Percentiles rank a stretch among this genome's conserved stretches.
Conservation (phyloP, 2,329 filamentous ascomycete species). For the Venturia asperata region DNA sequence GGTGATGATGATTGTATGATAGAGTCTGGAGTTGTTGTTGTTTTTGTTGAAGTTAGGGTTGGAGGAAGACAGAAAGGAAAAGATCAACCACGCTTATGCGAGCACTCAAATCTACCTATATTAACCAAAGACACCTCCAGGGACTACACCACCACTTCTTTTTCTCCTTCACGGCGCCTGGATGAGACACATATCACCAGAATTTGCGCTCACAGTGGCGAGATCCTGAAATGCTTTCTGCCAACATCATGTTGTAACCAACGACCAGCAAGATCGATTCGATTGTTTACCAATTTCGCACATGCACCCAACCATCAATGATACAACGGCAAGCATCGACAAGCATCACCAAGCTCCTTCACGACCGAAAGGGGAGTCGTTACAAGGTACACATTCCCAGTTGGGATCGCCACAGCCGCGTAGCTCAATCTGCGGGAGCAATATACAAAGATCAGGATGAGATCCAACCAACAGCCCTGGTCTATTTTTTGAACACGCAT, state of each 20-base stretch:
- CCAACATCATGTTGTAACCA: not conserved
- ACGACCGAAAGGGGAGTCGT: not conserved
- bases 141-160: not conserved
- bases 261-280: not conserved
- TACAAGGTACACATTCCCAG: not conserved
- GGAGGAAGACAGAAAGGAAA: not conserved
- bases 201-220: not conserved
- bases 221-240: not conserved
- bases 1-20: not conserved
- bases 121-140: no score
- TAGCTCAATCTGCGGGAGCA: not conserved
- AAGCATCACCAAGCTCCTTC: not conserved
- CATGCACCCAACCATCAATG: not conserved
- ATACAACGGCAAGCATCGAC: not conserved
- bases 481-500: not conserved
- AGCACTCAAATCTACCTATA: no score
- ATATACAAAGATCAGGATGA: not conserved
- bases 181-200: not conserved
- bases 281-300: not conserved
- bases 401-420: not conserved
- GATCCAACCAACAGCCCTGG: conserved; percentile 1
- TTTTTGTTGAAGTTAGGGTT: not conserved
- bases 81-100: not conserved
- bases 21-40: not conserved
- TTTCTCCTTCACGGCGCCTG: not conserved